Base-by-base conservation (phyloP, 2,329 filamentous ascomycete genomes). In the Aureobasidium melanogenum region DNA sequence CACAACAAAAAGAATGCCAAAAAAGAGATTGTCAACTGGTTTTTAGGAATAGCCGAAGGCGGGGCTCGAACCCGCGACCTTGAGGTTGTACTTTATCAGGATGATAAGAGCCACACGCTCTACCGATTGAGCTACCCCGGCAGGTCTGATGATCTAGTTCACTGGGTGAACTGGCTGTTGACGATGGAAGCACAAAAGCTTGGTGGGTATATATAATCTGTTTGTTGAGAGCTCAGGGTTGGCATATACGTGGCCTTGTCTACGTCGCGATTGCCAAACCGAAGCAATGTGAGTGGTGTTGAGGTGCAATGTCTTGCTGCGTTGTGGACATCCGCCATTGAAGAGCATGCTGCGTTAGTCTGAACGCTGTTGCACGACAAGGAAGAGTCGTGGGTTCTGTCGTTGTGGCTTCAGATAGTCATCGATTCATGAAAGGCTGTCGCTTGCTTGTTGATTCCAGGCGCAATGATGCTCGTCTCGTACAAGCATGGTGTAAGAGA, bases 41-140 rank as follows among this genome's bases (percentile, higher is more conserved):
- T 26, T 28, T 32, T 56, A 56, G 52, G 52, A 56, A 56, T 56
- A 56, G 52, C 52, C 52, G 52, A 56, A 56, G 52, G 52, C 24
- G 52, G 52, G 52, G 52, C 52, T 56, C 52, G 52, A 56, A 56
- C 52, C 52, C 52, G 24, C 52, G 52, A 56, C 52, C 52, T 56
- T 56, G 52, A 56, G 52, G 52, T 56, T 17, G n/a, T n/a, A 32
- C 15, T 56, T 46, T 56, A 19, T 19, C 17, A n/a, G 17, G n/a
- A 22, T 34, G 38, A 66, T 77, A 76, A 76, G 75, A 75, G 75
- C 74, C 75, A 73, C 72, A 75, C 73, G 74, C 73, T 75, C 73
- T 76, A 71, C 71, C 74, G 74, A 77, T 77, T 77, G 75, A 77
- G 75, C 74, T 76, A 76, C 71, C 74, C 75, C 69, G 74, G 74